phyloP scores from a whole-genome alignment of 805 yeast genomes.

The Myxozyma vanderwaltii region DNA sequence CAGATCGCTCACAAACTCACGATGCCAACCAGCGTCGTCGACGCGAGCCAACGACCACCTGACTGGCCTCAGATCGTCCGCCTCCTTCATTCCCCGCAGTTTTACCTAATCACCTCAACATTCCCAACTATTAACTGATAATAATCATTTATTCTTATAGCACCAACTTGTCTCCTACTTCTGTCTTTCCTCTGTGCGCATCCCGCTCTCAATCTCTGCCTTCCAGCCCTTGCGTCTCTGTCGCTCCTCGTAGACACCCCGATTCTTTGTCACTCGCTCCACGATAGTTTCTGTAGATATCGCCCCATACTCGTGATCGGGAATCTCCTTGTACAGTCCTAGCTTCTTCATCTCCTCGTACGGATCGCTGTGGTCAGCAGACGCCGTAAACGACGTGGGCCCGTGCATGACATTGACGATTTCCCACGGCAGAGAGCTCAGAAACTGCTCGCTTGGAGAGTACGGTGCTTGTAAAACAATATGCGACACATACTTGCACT shows the following conservation, averaged over 20 bases:
- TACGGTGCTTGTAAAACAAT: conserved; percentile 72
- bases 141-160: too few relatives aligned
- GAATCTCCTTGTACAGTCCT: conserved; percentile 49
- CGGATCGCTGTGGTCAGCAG: conserved; percentile 38
- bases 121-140: neutral
- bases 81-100: neutral
- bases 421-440: conserved; percentile 43
- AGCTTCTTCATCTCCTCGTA: conserved; percentile 44
- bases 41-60: neutral
- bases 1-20: neutral
- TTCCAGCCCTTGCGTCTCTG: conserved; percentile 87
- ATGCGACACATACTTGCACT: conserved; percentile 60
- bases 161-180: neutral
- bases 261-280: conserved; percentile 67
- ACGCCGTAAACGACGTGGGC: conserved; percentile 41
- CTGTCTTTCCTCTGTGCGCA: neutral
- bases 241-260: conserved; percentile 77
- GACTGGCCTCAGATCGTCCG: neutral
- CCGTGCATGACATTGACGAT: conserved; percentile 55
- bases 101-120: neutral
- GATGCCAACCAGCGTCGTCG: neutral
- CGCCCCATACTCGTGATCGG: conserved; percentile 60
- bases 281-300: conserved; percentile 74
- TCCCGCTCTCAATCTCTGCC: conserved; percentile 51
- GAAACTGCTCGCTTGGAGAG: conserved; percentile 48